Percentiles rank a stretch among this genome's conserved stretches.
These are phyloP conservation scores for Nicotiana otophora DNA, from an alignment of 257 asterid species.

Conservation along the genomic window DNA sequence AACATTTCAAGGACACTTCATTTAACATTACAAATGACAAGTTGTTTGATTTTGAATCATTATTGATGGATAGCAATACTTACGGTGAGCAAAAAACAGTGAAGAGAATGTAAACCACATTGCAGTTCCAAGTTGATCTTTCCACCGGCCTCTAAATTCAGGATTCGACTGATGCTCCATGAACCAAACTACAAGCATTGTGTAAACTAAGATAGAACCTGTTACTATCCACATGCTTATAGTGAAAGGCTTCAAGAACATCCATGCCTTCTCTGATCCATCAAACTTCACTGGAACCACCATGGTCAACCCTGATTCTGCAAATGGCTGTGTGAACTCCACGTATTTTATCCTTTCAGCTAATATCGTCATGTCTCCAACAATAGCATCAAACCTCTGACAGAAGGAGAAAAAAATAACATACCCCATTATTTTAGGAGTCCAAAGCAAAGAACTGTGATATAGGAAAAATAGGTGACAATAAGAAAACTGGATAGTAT, in stretches of 20 bases:
- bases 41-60: not conserved
- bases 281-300: slow-evolving; percentile 22
- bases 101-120: slow-evolving; percentile 44
- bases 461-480: not conserved
- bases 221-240: slow-evolving; percentile 31
- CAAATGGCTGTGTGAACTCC: slow-evolving; percentile 35
- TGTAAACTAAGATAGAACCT: slow-evolving; percentile 22
- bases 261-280: slow-evolving; percentile 15
- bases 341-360: slow-evolving; percentile 23
- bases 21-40: not conserved
- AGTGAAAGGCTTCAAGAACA: slow-evolving; percentile 34
- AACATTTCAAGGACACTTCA: not conserved
- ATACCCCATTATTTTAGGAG: not conserved
- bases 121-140: slow-evolving; percentile 32
- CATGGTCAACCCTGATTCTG: slow-evolving; percentile 38
- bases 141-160: slow-evolving; percentile 23
- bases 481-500: not conserved
- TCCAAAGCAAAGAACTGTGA: not conserved
- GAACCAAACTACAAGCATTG: slow-evolving; percentile 35
- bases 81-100: slow-evolving; percentile 35
- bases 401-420: not conserved
- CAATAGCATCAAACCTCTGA: slow-evolving; percentile 21
- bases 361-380: slow-evolving; percentile 32
- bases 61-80: slow-evolving; percentile 10
- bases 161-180: slow-evolving; percentile 32